A percentile compares a stretch with the other conserved stretches of the same genome.
Conservation (phyloP, 768 basidiomycete species). For the Solioccasus polychromus region DNA sequence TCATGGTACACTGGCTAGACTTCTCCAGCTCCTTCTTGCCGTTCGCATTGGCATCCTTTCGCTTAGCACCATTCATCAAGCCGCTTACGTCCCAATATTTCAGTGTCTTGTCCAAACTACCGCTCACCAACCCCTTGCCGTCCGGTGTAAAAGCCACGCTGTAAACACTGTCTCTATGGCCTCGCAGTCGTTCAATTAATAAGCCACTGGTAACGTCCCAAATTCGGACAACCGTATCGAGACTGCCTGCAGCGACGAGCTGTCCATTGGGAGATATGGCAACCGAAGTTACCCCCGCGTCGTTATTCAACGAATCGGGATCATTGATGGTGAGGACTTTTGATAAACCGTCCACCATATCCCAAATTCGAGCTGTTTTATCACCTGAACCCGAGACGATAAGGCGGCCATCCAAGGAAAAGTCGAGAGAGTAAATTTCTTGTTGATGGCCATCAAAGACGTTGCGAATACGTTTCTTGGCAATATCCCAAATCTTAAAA, state of each 20-base stretch:
- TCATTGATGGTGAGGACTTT: slow-evolving; percentile 41
- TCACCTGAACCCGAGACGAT: slow-evolving; percentile 89
- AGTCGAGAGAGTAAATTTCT: slow-evolving; percentile 93
- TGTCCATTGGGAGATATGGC: slow-evolving; percentile 74
- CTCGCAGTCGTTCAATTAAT: slow-evolving; percentile 70
- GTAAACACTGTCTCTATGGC: slow-evolving; percentile 84
- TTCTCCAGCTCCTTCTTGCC: slow-evolving; percentile 50
- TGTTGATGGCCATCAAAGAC: slow-evolving; percentile 87
- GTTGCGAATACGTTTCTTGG: slow-evolving; percentile 71
- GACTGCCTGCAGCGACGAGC: slow-evolving; percentile 62
- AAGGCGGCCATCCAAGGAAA: slow-evolving; percentile 79
- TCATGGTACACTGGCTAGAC: slow-evolving; percentile 65
- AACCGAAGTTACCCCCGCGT: slow-evolving; percentile 77
- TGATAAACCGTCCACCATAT: slow-evolving; percentile 39
- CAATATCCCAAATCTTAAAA: slow-evolving; percentile 89
- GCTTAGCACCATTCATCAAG: slow-evolving; percentile 30
- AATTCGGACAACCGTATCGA: slow-evolving; percentile 77
- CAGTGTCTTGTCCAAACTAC: slow-evolving; percentile 85
- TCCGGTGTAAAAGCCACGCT: slow-evolving; percentile 92
- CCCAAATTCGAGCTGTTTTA: slow-evolving; percentile 72
- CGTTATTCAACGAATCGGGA: slow-evolving; percentile 45
- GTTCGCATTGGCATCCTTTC: slow-evolving; percentile 37
- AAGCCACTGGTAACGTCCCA: slow-evolving; percentile 71
- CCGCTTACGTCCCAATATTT: slow-evolving; percentile 78
- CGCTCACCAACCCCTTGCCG: slow-evolving; percentile 83